Conservation (phyloP, 1,139 yeast species). For the Debaryomyces fabryi region DNA sequence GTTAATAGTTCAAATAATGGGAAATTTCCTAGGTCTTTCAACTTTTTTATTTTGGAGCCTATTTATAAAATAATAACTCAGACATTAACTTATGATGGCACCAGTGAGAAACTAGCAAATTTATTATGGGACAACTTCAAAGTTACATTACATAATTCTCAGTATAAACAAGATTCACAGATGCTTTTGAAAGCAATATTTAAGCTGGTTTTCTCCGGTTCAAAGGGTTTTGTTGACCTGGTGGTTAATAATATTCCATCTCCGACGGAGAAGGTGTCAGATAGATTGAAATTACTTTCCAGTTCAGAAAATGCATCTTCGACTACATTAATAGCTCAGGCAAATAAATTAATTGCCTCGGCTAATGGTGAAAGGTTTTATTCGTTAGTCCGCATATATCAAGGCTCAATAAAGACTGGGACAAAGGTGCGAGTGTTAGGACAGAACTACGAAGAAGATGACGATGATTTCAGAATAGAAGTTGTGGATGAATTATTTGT, state of each 20-base stretch:
- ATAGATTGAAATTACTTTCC: neutral
- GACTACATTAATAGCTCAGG: constrained; percentile 47
- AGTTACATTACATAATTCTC: constrained; percentile 40
- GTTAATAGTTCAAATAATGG: constrained; percentile 34
- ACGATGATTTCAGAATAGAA: constrained; percentile 53
- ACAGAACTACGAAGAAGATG: constrained; percentile 53
- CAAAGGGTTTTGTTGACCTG: constrained; percentile 58
- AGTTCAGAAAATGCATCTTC: constrained; percentile 1
- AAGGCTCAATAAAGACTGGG: constrained; percentile 59
- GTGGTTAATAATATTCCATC: constrained; percentile 39
- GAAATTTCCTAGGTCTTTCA: constrained; percentile 55
- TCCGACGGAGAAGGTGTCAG: constrained; percentile 32
- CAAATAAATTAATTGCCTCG: constrained; percentile 62
- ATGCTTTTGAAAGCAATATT: constrained; percentile 60
- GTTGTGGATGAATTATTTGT: constrained; percentile 54
- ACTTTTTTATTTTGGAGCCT: constrained; percentile 73
- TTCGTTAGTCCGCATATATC: constrained; percentile 61
- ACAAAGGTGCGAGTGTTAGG: constrained; percentile 59
- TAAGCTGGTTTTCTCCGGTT: constrained; percentile 53
- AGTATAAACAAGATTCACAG: constrained; percentile 56
- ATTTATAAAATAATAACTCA: constrained; percentile 73
- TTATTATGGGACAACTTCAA: constrained; percentile 52
- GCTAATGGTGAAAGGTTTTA: constrained; percentile 49
- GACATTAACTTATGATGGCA: constrained; percentile 57
- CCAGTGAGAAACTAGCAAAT: constrained; percentile 36